Evolutionary conservation across 305 asterid genomes (phyloP).

Genomic region (Fraxinus floribunda): DNA sequence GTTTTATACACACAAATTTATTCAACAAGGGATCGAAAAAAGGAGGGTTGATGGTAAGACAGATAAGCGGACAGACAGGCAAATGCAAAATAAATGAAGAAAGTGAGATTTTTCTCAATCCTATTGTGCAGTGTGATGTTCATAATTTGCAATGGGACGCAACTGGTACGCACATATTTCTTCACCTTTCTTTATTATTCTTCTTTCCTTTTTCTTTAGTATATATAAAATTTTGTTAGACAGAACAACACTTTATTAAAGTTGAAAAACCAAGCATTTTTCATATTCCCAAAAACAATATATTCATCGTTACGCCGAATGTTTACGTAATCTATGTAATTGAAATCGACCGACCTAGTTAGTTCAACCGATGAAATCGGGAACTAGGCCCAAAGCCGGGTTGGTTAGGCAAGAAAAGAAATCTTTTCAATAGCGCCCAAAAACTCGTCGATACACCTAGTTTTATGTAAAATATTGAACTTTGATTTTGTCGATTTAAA

Average conservation of each 20-base stretch:
- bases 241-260: neutral
- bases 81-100: neutral
- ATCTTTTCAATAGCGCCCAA: neutral
- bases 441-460: neutral
- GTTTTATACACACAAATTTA: neutral
- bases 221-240: neutral
- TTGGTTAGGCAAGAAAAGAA: neutral
- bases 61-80: slow-evolving; percentile 1
- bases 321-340: neutral
- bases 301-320: neutral
- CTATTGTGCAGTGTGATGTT: neutral
- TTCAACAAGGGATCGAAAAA: neutral
- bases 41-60: neutral
- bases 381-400: neutral
- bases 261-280: neutral
- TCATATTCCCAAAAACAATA: neutral
- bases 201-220: neutral
- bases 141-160: neutral
- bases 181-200: neutral
- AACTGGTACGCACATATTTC: neutral
- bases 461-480: neutral
- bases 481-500: too few relatives aligned
- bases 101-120: neutral
- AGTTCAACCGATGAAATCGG: neutral
- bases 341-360: neutral